These are phyloP conservation scores for Phytophthora colocasiae DNA, from an alignment of 352 stramenopile species.

Conservation along the genomic window DNA sequence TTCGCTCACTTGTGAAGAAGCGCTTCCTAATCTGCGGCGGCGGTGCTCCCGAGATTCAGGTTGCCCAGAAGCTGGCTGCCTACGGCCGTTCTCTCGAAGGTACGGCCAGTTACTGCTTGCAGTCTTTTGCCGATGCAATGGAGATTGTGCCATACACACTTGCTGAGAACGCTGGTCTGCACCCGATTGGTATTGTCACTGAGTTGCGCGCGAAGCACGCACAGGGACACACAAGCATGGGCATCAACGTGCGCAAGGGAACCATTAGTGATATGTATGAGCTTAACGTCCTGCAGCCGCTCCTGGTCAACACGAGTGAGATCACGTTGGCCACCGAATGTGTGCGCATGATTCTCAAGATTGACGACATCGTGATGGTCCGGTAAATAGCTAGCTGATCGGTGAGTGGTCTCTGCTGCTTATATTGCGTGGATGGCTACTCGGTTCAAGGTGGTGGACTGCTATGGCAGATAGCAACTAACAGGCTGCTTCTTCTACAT, in stretches of 20 bases:
- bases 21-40: slow-evolving; percentile 98
- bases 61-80: slow-evolving; percentile 93
- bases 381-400: slow-evolving; percentile 65
- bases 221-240: slow-evolving; percentile 92
- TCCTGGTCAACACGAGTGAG: slow-evolving; percentile 98
- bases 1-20: slow-evolving; percentile 99
- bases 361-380: slow-evolving; percentile 99
- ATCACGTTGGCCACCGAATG: slow-evolving; percentile 98
- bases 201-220: slow-evolving; percentile 94
- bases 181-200: slow-evolving; percentile 99
- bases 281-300: slow-evolving; percentile 98
- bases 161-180: slow-evolving; percentile 99
- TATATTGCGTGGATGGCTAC: slow-evolving; percentile 1
- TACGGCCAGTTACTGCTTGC: slow-evolving; percentile 97
- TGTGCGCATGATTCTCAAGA: slow-evolving; percentile 99
- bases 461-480: slow-evolving; percentile 9
- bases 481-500: slow-evolving; percentile 7
- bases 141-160: slow-evolving; percentile 99
- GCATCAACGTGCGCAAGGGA: slow-evolving; percentile 97
- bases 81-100: slow-evolving; percentile 94
- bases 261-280: slow-evolving; percentile 99
- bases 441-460: slow-evolving; percentile 16
- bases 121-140: slow-evolving; percentile 97
- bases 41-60: slow-evolving; percentile 97
- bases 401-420: slow-evolving; percentile 1